Evolutionary conservation across 345 rosid genomes (phyloP).

Genomic region (Corchorus capsularis): DNA sequence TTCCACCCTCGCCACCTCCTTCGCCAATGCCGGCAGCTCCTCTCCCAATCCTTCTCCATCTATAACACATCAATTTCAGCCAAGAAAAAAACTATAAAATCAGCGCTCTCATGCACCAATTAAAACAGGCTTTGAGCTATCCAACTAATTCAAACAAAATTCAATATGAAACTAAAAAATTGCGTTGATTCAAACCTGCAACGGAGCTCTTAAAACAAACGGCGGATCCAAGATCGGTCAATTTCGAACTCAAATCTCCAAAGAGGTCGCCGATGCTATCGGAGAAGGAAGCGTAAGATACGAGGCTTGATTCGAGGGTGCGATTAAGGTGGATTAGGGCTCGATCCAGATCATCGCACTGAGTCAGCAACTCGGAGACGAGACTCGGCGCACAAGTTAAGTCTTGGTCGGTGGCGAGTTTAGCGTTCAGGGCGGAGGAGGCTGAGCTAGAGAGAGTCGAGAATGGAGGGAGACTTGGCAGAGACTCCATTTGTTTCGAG

Average conservation of each 20-base stretch:
- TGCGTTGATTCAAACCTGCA: constrained; percentile 41
- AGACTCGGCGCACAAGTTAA: constrained; percentile 49
- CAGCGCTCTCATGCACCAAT: background rate
- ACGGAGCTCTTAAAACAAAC: constrained; percentile 33
- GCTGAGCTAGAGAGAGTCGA: constrained; percentile 49
- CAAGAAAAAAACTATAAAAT: background rate
- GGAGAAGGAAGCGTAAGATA: constrained; percentile 67
- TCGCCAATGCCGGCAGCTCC: constrained; percentile 78
- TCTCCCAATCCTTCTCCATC: constrained; percentile 56
- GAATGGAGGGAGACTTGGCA: constrained; percentile 50
- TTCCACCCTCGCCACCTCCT: constrained; percentile 91
- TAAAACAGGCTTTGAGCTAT: background rate
- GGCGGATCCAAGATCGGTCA: constrained; percentile 59
- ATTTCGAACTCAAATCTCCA: constrained; percentile 38
- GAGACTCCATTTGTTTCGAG: constrained; percentile 43
- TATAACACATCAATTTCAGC: constrained; percentile 29
- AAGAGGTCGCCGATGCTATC: constrained; percentile 49
- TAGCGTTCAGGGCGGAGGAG: constrained; percentile 56
- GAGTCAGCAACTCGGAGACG: constrained; percentile 55
- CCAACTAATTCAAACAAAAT: constrained; percentile 7
- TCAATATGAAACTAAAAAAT: background rate
- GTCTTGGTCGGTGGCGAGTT: constrained; percentile 42
- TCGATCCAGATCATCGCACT: constrained; percentile 63
- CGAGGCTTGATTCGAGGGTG: constrained; percentile 50
- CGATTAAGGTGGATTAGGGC: constrained; percentile 50